These are phyloP conservation scores for Aphanoascus verrucosus DNA, from an alignment of 2,329 filamentous ascomycete genomes.

Conservation along the genomic window DNA sequence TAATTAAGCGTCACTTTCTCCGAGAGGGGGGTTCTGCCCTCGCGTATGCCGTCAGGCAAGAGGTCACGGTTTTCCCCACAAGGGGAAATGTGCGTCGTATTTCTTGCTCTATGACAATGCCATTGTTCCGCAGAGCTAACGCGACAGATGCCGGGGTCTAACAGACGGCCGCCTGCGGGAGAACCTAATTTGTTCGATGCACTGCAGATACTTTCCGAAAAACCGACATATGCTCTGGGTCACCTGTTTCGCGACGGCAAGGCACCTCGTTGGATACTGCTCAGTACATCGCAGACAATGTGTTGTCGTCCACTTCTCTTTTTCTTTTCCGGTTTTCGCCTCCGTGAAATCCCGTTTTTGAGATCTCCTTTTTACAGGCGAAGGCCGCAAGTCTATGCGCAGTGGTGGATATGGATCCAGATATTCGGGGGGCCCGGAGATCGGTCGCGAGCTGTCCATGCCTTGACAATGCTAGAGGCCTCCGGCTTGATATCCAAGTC, in stretches of 20 bases:
- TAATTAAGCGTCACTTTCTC: background rate
- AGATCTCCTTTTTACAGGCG: background rate
- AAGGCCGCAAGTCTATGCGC: background rate
- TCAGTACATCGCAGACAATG: background rate
- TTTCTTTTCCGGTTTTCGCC: background rate
- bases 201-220: slow-evolving; percentile 10
- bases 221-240: slow-evolving; percentile 9
- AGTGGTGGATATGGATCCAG: background rate
- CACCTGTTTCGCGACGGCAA: slow-evolving; percentile 10
- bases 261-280: background rate
- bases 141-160: slow-evolving; percentile 8
- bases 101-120: slow-evolving; percentile 7
- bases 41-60: background rate
- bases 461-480: background rate
- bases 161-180: background rate
- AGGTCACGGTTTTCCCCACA: background rate
- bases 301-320: background rate
- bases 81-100: background rate
- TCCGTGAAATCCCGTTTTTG: background rate
- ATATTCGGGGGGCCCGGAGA: background rate
- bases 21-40: background rate
- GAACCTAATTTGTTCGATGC: slow-evolving; percentile 1
- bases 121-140: slow-evolving; percentile 10
- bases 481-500: background rate
- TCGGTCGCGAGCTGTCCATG: background rate